phyloP scores from a whole-genome alignment of 768 basidiomycete species.

The Lanmaoa rubissima region DNA sequence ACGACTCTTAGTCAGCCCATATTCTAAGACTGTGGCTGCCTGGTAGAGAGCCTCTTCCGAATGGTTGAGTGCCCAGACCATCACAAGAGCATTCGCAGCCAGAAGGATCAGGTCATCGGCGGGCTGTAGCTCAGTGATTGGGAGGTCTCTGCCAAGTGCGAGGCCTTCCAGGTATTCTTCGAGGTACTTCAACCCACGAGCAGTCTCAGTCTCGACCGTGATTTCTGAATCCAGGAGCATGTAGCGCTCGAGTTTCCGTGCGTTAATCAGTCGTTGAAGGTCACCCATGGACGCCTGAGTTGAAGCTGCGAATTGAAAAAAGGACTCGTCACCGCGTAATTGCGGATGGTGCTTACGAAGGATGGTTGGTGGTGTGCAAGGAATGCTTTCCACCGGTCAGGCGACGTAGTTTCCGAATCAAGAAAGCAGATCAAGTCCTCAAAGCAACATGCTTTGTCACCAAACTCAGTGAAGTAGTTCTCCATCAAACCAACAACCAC shows the following conservation, averaged over 20 bases:
- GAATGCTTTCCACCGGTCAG: constrained; percentile 52
- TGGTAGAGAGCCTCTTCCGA: constrained; percentile 61
- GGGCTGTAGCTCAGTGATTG: constrained; percentile 78
- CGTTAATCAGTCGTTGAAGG: constrained; percentile 69
- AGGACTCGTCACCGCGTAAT: constrained; percentile 6
- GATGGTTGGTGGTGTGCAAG: constrained; percentile 46
- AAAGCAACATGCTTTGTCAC: constrained; percentile 82
- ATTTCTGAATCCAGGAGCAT: constrained; percentile 49
- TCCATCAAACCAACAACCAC: constrained; percentile 51
- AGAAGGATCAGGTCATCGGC: constrained; percentile 83
- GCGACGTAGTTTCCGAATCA: constrained; percentile 45
- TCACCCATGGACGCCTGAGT: constrained; percentile 49
- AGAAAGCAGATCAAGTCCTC: constrained; percentile 80
- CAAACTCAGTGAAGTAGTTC: constrained; percentile 68
- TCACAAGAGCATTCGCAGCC: constrained; percentile 65
- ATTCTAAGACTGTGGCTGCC: constrained; percentile 68
- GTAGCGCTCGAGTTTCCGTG: constrained; percentile 70
- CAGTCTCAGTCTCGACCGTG: constrained; percentile 54
- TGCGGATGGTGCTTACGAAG: constrained; percentile 42
- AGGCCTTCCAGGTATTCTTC: constrained; percentile 66
- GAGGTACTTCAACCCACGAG: constrained; percentile 50
- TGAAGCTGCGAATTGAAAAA: constrained; percentile 17
- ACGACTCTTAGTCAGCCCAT: constrained; percentile 66
- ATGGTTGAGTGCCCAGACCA: constrained; percentile 54
- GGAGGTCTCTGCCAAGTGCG: constrained; percentile 61